Base-by-base conservation (phyloP, 2,329 filamentous ascomycete genomes). In the Fusarium longipes region DNA sequence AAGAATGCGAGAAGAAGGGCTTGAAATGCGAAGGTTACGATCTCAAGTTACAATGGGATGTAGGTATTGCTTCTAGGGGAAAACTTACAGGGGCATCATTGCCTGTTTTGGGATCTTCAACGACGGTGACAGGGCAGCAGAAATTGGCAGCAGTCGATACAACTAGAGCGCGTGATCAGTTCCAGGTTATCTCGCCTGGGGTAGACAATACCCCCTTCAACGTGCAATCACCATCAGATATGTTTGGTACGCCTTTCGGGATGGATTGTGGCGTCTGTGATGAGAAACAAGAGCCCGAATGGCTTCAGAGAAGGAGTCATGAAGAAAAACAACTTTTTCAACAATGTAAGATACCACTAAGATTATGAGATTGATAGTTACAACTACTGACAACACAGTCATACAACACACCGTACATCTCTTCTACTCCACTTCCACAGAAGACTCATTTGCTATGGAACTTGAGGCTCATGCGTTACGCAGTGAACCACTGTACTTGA, bases 21-120 rank as follows among this genome's bases (percentile, higher is more conserved):
- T 24, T 71, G 2, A 4, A 11, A 1, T 71, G 68, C 4, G 68
- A 68, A 7, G 67, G 68, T 0, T 71, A 71, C 24, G 58, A 54
- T 9, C 5, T 70, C 0, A 51, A 54, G 8, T 38, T 71, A 12
- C 68, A 58, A 0, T 70, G 68, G 68, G 59, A 66, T 36, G 33
- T 63, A 14, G 65, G 68, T 0, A 57, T 64, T 20, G 62, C 68
- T 5, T 71, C 67, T 2, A 53, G 65, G 1, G 65, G 68, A 0
- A 47, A 50, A 10, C 45, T 70, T 4, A 49, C 50, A 3, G 68
- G 68, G 6, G 39, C 61, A 5, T 20, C 45, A 8, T n/a, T 61
- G 24, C 67, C 68, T 22, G 55, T 58, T 12, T 2, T 49, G 5
- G 29, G 18, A 1, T 1, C 30, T 6, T 8, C 12, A 3, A 20